A percentile compares a stretch with the other conserved stretches of the same genome.
Evolutionary conservation across 129 eudicot genomes (phyloP).

Genomic region (Sambucus nigra): DNA sequence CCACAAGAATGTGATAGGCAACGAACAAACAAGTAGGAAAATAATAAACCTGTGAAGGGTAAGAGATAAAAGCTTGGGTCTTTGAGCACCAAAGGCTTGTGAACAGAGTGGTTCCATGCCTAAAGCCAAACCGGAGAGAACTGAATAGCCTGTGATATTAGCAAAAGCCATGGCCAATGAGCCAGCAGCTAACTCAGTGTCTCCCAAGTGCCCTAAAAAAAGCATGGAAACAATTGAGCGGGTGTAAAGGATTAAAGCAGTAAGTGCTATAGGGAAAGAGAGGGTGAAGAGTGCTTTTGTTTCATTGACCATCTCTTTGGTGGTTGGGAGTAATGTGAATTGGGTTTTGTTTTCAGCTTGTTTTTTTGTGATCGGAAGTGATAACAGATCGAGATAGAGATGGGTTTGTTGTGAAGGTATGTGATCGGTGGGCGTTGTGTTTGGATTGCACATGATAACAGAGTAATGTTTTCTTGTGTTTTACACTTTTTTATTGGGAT

Average conservation of each 20-base stretch:
- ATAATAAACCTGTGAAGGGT: constrained; percentile 48
- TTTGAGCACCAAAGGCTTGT: constrained; percentile 69
- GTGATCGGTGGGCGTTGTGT: constrained; percentile 20
- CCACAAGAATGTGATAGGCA: constrained; percentile 51
- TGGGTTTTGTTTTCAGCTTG: constrained; percentile 2
- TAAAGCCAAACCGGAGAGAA: constrained; percentile 61
- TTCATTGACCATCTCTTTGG: constrained; percentile 16
- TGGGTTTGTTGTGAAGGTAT: constrained; percentile 10
- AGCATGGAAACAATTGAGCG: constrained; percentile 65
- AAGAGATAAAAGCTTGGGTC: constrained; percentile 33
- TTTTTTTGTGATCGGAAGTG: constrained; percentile 15
- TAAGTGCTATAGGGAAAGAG: constrained; percentile 45
- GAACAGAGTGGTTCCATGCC: constrained; percentile 83
- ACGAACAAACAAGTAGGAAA: constrained; percentile 30
- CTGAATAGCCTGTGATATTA: constrained; percentile 68
- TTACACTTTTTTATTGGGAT: neutral
- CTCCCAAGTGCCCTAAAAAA: constrained; percentile 63
- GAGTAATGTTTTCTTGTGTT: neutral
- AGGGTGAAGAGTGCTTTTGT: constrained; percentile 30
- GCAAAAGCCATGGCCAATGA: constrained; percentile 76
- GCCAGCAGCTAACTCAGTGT: constrained; percentile 62
- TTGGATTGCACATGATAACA: constrained; percentile 47
- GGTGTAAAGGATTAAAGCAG: constrained; percentile 53
- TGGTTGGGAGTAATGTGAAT: constrained; percentile 8
- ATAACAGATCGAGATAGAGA: constrained; percentile 28